A percentile compares a stretch with the other conserved stretches of the same genome.
These are phyloP conservation scores for Cardamine occulta DNA, from an alignment of 345 rosid species.

Conservation along the genomic window DNA sequence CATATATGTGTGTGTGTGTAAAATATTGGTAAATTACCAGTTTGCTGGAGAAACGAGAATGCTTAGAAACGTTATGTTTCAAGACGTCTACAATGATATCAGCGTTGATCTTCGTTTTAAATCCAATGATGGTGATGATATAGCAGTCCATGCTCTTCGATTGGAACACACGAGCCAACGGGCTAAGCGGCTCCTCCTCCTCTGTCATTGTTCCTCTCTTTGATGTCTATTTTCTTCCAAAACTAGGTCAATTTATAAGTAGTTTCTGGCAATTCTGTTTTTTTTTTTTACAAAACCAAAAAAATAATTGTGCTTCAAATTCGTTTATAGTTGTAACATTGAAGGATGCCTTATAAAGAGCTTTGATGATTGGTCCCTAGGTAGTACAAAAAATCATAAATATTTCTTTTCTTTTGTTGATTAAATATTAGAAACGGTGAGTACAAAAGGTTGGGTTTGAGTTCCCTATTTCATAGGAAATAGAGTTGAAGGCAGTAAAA, in stretches of 20 bases:
- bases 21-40: conserved; percentile 43
- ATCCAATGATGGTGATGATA: conserved; percentile 51
- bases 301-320: background rate
- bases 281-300: too few relatives aligned
- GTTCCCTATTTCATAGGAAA: too few relatives aligned
- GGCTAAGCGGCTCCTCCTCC: conserved; percentile 50
- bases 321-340: background rate
- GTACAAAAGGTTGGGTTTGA: too few relatives aligned
- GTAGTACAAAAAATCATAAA: background rate
- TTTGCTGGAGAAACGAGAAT: conserved; percentile 77
- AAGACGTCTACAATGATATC: conserved; percentile 46
- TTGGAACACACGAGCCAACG: conserved; percentile 51
- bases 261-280: background rate
- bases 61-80: conserved; percentile 53
- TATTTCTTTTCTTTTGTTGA: too few relatives aligned
- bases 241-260: background rate
- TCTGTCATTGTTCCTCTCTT: background rate
- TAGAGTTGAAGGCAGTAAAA: too few relatives aligned
- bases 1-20: background rate
- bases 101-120: conserved; percentile 47
- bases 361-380: background rate
- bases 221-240: background rate
- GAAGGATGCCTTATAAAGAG: background rate
- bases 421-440: too few relatives aligned
- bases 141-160: conserved; percentile 47